Conservation (phyloP, 345 rosid species). For the Reutealis trisperma region DNA sequence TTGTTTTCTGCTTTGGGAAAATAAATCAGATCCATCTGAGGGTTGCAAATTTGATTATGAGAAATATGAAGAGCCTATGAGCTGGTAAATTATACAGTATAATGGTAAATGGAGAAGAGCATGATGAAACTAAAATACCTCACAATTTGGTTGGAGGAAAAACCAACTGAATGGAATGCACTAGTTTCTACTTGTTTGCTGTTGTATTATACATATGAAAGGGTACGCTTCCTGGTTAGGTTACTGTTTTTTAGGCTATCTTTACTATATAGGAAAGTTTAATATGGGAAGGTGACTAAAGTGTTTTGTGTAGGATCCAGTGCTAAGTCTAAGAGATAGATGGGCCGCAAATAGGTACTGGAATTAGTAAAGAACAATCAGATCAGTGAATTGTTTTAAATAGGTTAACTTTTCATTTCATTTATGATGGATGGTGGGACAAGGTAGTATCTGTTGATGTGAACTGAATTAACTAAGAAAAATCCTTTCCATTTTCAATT, state of each 20-base stretch:
- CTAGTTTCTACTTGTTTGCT: too few species aligned
- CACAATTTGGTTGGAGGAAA: too few species aligned
- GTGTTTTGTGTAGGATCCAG: background rate
- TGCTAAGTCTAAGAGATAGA: background rate
- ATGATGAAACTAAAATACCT: too few species aligned
- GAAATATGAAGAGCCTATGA: too few species aligned
- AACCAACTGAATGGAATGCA: too few species aligned
- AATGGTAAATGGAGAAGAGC: too few species aligned
- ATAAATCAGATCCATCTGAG: too few species aligned
- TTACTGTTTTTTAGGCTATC: background rate
- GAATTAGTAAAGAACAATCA: background rate
- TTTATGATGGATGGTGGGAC: background rate
- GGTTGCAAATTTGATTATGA: too few species aligned
- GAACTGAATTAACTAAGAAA: background rate
- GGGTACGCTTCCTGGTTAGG: too few species aligned
- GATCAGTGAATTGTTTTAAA: background rate
- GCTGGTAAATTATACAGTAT: too few species aligned
- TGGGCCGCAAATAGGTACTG: background rate
- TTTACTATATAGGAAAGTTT: background rate
- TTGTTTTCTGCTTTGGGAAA: too few species aligned
- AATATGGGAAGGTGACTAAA: background rate
- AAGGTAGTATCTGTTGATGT: background rate
- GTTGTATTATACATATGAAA: too few species aligned
- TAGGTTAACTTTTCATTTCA: background rate
- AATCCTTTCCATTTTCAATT: background rate